A percentile compares a stretch with the other conserved stretches of the same genome.
These are phyloP conservation scores for Geosmithia morbida DNA, from an alignment of 2,329 filamentous ascomycete species.

Conservation along the genomic window DNA sequence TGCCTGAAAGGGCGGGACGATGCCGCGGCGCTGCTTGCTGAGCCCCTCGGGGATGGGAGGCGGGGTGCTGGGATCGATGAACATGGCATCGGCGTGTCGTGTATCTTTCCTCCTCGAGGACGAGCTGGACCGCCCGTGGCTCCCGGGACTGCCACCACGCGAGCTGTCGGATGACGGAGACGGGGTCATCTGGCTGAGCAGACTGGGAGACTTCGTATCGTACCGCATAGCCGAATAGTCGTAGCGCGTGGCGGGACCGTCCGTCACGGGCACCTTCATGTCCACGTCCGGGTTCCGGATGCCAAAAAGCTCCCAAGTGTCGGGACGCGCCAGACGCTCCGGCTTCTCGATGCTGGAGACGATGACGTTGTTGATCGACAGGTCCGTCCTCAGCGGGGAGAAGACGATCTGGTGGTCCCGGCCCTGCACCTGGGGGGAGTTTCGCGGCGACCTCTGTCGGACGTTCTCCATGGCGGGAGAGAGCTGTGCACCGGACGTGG, in stretches of 20 bases:
- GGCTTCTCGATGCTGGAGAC: background rate
- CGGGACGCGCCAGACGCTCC: background rate
- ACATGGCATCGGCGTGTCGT: background rate
- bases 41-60: slow-evolving; percentile 2
- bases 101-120: background rate
- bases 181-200: background rate
- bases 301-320: background rate
- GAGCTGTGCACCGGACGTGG: slow-evolving; percentile 31
- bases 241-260: background rate
- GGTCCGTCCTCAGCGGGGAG: background rate
- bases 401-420: background rate
- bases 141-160: background rate
- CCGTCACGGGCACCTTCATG: background rate
- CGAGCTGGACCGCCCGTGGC: background rate
- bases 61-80: slow-evolving; percentile 4
- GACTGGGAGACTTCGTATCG: background rate
- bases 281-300: background rate
- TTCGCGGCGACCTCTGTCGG: slow-evolving; percentile 34
- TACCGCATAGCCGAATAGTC: background rate
- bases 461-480: slow-evolving; percentile 36
- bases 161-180: background rate
- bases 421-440: background rate
- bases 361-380: background rate
- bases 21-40: background rate
- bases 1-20: background rate